phyloP scores from a whole-genome alignment of 177 flowering plant genomes.

The Tripterygium wilfordii region DNA sequence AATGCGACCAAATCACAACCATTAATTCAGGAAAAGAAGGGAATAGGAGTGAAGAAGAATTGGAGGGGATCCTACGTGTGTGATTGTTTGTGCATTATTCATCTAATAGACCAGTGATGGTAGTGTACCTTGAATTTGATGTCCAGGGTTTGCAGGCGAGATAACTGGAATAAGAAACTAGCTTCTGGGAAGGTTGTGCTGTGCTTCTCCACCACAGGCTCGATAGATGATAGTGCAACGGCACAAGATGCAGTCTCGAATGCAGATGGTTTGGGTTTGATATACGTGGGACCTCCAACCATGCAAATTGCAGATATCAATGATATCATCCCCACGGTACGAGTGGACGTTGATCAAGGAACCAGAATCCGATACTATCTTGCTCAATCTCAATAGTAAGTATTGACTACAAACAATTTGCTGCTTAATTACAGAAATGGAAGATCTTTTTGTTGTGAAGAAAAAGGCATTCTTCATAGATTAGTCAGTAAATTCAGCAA shows the following conservation, averaged over 20 bases:
- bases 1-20: too few relatives aligned
- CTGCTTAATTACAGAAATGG: too few relatives aligned
- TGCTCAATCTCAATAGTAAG: constrained; percentile 18
- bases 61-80: too few relatives aligned
- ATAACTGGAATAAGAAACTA: constrained; percentile 14
- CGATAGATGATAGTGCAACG: constrained; percentile 2
- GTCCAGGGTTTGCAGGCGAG: constrained; percentile 30
- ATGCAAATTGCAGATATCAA: constrained; percentile 29
- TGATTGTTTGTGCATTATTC: too few relatives aligned
- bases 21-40: too few relatives aligned
- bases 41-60: too few relatives aligned
- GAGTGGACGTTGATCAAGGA: constrained; percentile 43
- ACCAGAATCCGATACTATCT: constrained; percentile 34
- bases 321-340: constrained; percentile 46
- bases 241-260: constrained; percentile 37
- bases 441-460: too few relatives aligned
- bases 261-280: constrained; percentile 43
- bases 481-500: too few relatives aligned
- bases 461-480: too few relatives aligned
- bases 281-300: constrained; percentile 39
- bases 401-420: background rate
- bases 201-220: constrained; percentile 50
- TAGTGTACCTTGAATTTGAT: too few relatives aligned
- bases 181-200: constrained; percentile 37
- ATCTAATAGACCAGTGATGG: too few relatives aligned